Evolutionary conservation across 129 eudicot genomes (phyloP), one percentile per base, ranked within the genome.

Genomic region (Cynara cardunculus): DNA sequence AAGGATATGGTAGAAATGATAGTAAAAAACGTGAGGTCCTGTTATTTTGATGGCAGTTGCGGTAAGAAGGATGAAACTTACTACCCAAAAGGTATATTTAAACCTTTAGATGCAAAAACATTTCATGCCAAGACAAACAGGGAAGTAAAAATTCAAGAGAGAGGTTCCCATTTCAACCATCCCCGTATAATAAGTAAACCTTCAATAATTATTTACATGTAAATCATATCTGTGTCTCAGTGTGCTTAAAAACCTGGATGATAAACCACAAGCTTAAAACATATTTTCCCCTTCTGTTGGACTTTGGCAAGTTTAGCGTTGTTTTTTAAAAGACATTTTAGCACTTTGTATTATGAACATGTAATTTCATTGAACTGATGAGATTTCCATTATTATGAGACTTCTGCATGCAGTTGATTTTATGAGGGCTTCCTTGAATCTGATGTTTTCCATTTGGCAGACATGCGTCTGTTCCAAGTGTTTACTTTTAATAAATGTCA

Each of bases 121-220:
- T 61, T 22, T 61, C 32, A 72, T 49, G 76, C 30, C 3, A 35
- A 72, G 10, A 72, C 49, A 72, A 35, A 10, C 59, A 21, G 18
- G 26, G 16, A 71, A n/a, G 28, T 1, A 71, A 71, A 35, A 3
- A 35, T 35, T n/a, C 14, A 10, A 35, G 3, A 71, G 41, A 72
- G 24, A 72, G 31, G 59, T 35, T 37, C 75, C 46, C 28, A 35
- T 72, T 25, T 71, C 59, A 71, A 35, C 75, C 56, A 71, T 71
- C 21, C 53, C 41, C 9, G 1, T 44, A 21, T 71, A 9, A 53
- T 21, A 71, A 71, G 25, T 34, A 71, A 11, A 31, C 21, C 28
- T 71, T 64, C 69, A 19, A 24, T 64, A 64, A 22, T 3, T 64
- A 4, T 64, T 72, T 72, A 39, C 75, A 35, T 72, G 7, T 34